Percentiles rank a stretch among this genome's conserved stretches.
phyloP scores from a whole-genome alignment of 2,329 filamentous ascomycete species.

The Aspergillus fumigatus region DNA sequence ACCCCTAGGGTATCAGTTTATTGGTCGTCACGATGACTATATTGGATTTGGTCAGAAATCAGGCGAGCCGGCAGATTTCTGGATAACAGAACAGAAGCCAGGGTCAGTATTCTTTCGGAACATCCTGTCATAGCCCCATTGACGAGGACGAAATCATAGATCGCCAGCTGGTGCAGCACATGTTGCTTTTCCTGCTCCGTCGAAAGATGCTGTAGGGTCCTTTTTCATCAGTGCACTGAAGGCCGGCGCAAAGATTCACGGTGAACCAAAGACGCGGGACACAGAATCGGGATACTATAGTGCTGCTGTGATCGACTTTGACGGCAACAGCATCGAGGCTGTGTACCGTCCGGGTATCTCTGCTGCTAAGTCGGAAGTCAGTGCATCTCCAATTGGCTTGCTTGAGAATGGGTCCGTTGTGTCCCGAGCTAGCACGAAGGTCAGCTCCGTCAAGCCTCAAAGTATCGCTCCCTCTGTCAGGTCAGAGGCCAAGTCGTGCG shows the following conservation, averaged over 20 bases:
- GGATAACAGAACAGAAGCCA: conserved; percentile 57
- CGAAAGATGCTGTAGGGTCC: conserved; percentile 60
- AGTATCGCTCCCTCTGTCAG: conserved; percentile 24
- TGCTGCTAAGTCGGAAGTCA: conserved; percentile 23
- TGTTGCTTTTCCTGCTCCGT: conserved; percentile 65
- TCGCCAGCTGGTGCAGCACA: conserved; percentile 53
- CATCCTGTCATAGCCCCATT: neutral
- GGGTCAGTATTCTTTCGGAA: conserved; percentile 42
- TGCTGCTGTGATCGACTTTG: conserved; percentile 66
- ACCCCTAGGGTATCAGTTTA: conserved; percentile 70
- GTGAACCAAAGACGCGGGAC: conserved; percentile 52
- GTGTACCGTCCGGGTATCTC: conserved; percentile 50
- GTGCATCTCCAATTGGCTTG: conserved; percentile 30
- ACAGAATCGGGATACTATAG: conserved; percentile 55
- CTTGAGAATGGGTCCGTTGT: conserved; percentile 37
- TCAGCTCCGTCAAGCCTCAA: conserved; percentile 24
- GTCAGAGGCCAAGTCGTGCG: conserved; percentile 26
- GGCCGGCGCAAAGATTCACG: conserved; percentile 58
- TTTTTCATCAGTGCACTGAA: conserved; percentile 68
- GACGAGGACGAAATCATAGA: conserved; percentile 25
- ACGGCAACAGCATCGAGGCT: conserved; percentile 80
- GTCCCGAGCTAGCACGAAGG: conserved; percentile 28
- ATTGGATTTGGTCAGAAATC: conserved; percentile 58
- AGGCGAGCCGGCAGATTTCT: conserved; percentile 55
- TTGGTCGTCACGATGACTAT: conserved; percentile 57